Evolutionary conservation across 768 basidiomycete species (phyloP).

Genomic region (Tremella mesenterica): DNA sequence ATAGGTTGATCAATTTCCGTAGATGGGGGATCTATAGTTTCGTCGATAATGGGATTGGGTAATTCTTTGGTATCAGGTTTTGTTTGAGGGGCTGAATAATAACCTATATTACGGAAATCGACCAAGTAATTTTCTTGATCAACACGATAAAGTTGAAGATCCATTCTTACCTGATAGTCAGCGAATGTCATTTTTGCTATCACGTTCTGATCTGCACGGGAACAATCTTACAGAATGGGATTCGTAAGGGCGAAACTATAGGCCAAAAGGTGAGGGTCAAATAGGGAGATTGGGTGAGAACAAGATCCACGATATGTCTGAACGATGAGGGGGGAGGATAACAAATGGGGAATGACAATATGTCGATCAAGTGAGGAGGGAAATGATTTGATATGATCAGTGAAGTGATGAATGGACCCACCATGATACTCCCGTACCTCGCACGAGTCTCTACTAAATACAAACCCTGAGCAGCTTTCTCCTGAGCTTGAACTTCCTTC

Average conservation of each 20-base stretch:
- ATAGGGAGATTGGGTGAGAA: background rate
- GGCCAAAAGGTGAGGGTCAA: background rate
- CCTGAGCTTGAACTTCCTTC: slow-evolving; percentile 43
- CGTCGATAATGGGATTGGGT: background rate
- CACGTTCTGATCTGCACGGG: no score
- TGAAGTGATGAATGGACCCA: slow-evolving; percentile 47
- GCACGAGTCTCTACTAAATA: slow-evolving; percentile 93
- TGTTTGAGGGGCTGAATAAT: slow-evolving; percentile 55
- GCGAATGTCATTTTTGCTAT: slow-evolving; percentile 1
- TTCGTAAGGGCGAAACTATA: no score
- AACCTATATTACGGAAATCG: slow-evolving; percentile 95
- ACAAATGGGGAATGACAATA: no score
- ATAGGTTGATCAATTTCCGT: background rate
- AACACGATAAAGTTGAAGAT: slow-evolving; percentile 92
- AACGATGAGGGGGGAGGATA: no score
- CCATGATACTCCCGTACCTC: slow-evolving; percentile 82
- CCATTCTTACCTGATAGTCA: slow-evolving; percentile 72
- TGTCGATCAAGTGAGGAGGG: no score
- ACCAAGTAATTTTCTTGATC: slow-evolving; percentile 94
- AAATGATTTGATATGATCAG: no score
- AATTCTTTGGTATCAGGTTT: no score
- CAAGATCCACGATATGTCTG: no score
- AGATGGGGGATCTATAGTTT: background rate
- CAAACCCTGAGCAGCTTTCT: slow-evolving; percentile 51
- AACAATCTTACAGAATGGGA: no score